phyloP scores from a whole-genome alignment of 148 eudicot species.

The Oxyria digyna region DNA sequence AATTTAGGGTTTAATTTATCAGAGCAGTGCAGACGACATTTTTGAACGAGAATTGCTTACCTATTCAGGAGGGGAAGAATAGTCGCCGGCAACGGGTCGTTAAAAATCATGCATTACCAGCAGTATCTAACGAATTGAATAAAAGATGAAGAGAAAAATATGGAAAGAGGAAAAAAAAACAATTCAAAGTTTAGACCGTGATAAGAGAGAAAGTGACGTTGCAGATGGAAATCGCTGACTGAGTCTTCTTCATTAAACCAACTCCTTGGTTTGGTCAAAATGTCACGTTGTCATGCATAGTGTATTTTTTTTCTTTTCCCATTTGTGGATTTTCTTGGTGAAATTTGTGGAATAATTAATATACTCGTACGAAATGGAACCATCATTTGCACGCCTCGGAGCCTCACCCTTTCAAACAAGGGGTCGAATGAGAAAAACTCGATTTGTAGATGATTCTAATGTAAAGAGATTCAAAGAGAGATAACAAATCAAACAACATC shows the following conservation, averaged over 20 bases:
- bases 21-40: constrained; percentile 7
- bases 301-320: not conserved
- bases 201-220: not conserved
- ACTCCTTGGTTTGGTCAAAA: constrained; percentile 1
- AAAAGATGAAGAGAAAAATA: not conserved
- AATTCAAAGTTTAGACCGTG: constrained; percentile 8
- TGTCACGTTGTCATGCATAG: not conserved
- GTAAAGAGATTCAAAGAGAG: too few relatives aligned
- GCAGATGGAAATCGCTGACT: not conserved
- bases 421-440: too few relatives aligned
- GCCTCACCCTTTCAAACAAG: too few relatives aligned
- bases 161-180: not conserved
- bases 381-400: too few relatives aligned
- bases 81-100: constrained; percentile 8
- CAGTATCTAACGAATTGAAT: not conserved
- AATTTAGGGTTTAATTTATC: not conserved
- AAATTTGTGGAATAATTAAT: too few relatives aligned
- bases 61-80: not conserved
- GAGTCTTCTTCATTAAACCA: not conserved
- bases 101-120: not conserved
- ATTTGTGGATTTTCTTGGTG: too few relatives aligned
- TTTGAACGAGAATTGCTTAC: constrained; percentile 1
- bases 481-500: too few relatives aligned
- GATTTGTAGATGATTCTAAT: too few relatives aligned
- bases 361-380: too few relatives aligned